Conservation (phyloP, 169 alveolate genomes). For the Plasmodium gonderi region DNA sequence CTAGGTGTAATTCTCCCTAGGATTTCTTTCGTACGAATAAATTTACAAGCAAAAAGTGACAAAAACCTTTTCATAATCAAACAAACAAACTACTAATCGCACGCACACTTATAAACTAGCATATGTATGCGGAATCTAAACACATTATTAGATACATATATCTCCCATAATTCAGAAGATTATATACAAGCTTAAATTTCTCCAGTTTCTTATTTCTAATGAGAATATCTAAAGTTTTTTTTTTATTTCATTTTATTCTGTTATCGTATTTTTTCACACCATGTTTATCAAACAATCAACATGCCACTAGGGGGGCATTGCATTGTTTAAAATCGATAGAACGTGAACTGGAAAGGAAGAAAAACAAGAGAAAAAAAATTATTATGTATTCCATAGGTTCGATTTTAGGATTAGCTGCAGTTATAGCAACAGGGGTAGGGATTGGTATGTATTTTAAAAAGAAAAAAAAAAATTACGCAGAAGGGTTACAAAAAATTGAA, state of each 20-base stretch:
- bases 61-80: too few species aligned
- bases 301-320: neutral
- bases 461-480: neutral
- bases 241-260: neutral
- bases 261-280: neutral
- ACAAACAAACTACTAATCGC: too few species aligned
- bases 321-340: neutral
- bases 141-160: neutral
- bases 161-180: neutral
- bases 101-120: too few species aligned
- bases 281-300: neutral
- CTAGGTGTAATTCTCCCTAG: neutral
- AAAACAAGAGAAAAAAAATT: neutral
- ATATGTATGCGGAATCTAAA: neutral
- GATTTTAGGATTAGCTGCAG: slow-evolving; percentile 1
- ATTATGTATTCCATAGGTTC: slow-evolving; percentile 12
- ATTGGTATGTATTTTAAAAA: slow-evolving; percentile 12
- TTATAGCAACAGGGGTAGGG: slow-evolving; percentile 14
- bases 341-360: neutral
- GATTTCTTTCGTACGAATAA: neutral
- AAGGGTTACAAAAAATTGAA: neutral
- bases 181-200: neutral
- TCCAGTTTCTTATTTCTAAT: neutral
- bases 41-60: too few species aligned
- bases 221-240: slow-evolving; percentile 18